Evolutionary conservation across 2,329 filamentous ascomycete species (phyloP).

Genomic region (Fusarium sp.): DNA sequence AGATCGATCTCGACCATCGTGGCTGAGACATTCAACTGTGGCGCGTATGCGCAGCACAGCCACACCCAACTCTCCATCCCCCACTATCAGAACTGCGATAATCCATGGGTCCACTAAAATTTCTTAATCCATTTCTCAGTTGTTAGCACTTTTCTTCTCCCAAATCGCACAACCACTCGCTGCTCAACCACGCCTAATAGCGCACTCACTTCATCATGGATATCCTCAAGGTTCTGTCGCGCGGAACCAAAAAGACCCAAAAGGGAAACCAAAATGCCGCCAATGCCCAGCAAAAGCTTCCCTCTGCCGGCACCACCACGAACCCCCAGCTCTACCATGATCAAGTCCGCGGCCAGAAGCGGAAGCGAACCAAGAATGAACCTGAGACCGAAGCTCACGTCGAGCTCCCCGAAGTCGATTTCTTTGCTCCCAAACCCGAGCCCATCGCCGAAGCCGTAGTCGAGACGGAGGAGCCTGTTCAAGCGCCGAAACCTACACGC

Average conservation of each 20-base stretch:
- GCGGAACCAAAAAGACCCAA: conserved; percentile 72
- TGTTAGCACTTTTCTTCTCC: conserved; percentile 34
- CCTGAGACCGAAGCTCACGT: conserved; percentile 48
- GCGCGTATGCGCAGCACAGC: neutral
- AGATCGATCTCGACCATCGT: conserved; percentile 18
- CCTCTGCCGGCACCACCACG: conserved; percentile 72
- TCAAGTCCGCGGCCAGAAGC: conserved; percentile 64
- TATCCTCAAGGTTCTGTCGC: conserved; percentile 78
- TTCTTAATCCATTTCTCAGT: conserved; percentile 40
- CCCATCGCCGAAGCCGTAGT: conserved; percentile 51
- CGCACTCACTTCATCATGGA: conserved; percentile 65
- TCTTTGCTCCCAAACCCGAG: conserved; percentile 67
- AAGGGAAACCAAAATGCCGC: conserved; percentile 52
- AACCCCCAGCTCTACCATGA: conserved; percentile 80
- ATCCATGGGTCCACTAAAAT: conserved; percentile 45
- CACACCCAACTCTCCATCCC: conserved; percentile 26
- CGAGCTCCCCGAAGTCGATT: conserved; percentile 66
- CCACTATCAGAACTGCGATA: conserved; percentile 39
- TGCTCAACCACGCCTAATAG: conserved; percentile 16
- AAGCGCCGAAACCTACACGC: conserved; percentile 48
- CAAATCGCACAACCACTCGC: conserved; percentile 14
- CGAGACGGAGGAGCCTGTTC: conserved; percentile 42
- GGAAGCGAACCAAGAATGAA: conserved; percentile 64
- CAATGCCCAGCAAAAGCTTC: conserved; percentile 61
- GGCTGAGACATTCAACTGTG: neutral